Conservation (phyloP, 345 rosid genomes). For the Boechera stricta region DNA sequence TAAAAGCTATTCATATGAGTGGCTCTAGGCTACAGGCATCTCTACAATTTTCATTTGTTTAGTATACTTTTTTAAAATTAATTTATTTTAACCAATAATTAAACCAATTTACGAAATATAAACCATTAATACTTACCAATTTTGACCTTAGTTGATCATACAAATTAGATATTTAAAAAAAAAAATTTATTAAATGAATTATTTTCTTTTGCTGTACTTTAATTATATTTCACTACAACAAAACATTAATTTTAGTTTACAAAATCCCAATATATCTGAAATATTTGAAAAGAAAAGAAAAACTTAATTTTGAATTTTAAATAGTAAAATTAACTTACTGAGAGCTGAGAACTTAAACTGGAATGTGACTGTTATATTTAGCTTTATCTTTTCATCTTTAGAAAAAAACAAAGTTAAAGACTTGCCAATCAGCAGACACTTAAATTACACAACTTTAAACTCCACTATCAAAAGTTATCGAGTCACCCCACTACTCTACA, state of each 20-base stretch:
- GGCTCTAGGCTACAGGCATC: not conserved
- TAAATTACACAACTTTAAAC: slow-evolving; percentile 35
- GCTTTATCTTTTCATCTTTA: slow-evolving; percentile 35
- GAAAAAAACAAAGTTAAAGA: slow-evolving; percentile 16
- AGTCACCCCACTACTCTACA: slow-evolving; percentile 22
- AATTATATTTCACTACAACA: too few species aligned
- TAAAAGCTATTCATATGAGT: slow-evolving; percentile 18
- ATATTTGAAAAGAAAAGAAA: not conserved
- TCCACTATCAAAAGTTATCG: slow-evolving; percentile 40
- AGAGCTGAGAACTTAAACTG: slow-evolving; percentile 21
- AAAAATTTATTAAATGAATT: too few species aligned
- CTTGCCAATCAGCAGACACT: slow-evolving; percentile 22
- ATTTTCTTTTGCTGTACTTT: too few species aligned
- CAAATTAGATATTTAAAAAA: not conserved
- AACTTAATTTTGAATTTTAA: not conserved
- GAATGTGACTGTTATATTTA: slow-evolving; percentile 28
- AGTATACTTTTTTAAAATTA: not conserved
- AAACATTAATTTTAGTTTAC: too few species aligned
- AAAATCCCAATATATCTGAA: not conserved
- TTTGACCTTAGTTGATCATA: not conserved
- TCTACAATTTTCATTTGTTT: not conserved
- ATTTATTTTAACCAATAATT: not conserved
- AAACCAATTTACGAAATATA: not conserved
- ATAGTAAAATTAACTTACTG: slow-evolving; percentile 1
- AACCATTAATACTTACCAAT: not conserved